Percentiles rank a stretch among this genome's conserved stretches.
Conservation (phyloP, 257 asterid genomes). For the Solanum ossicruentum region DNA sequence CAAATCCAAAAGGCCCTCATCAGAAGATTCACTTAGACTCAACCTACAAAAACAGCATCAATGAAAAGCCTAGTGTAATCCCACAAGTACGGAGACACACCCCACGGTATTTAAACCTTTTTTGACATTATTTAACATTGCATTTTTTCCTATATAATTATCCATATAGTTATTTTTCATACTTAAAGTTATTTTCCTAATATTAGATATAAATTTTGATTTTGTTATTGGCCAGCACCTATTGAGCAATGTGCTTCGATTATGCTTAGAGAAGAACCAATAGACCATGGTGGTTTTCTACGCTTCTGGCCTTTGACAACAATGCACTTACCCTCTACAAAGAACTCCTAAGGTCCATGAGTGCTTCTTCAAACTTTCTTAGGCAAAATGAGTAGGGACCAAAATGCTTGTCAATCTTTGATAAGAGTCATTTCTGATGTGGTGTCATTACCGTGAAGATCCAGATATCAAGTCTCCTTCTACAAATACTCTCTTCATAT, state of each 20-base stretch:
- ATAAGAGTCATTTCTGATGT: background rate
- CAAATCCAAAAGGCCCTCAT: background rate
- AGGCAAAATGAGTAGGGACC: background rate
- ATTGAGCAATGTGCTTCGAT: background rate
- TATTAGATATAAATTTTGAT: background rate
- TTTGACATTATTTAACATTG: background rate
- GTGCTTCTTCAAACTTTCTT: background rate
- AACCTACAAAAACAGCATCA: background rate
- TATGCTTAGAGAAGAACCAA: background rate
- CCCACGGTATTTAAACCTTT: background rate
- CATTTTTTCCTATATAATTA: background rate
- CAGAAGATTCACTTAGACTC: background rate
- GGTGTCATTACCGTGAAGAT: background rate
- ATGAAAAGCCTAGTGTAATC: background rate
- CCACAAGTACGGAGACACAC: background rate
- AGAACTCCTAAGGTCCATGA: background rate
- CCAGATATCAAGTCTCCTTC: background rate
- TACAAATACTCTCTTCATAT: background rate
- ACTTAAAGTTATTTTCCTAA: background rate
- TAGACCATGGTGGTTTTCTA: background rate
- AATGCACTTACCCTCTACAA: background rate
- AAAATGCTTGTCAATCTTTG: background rate
- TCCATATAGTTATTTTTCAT: background rate
- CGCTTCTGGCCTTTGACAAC: background rate
- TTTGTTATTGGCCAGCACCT: background rate